Evolutionary conservation across 768 basidiomycete species (phyloP).

Genomic region (Calvatia gigantea): DNA sequence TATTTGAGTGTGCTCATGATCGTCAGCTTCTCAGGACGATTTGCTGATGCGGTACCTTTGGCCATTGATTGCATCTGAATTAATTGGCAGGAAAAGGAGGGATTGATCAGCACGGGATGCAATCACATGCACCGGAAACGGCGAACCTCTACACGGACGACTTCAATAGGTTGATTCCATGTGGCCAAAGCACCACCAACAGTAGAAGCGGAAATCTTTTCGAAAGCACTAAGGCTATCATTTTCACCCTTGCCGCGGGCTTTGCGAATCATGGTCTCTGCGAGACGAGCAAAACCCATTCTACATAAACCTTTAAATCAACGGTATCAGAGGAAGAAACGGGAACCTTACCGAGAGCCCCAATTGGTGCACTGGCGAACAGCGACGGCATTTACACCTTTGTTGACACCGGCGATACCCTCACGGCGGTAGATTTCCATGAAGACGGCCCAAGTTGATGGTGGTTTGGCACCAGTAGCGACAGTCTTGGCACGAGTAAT

Average conservation of each 20-base stretch:
- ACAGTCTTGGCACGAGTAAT: constrained; percentile 95
- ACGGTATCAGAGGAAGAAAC: not conserved
- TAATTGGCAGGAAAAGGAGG: constrained; percentile 2
- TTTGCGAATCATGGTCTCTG: constrained; percentile 76
- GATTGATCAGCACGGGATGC: not conserved
- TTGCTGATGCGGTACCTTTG: constrained; percentile 67
- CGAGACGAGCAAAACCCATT: constrained; percentile 95
- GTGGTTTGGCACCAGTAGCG: constrained; percentile 77
- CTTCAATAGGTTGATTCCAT: constrained; percentile 99
- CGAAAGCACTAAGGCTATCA: constrained; percentile 69
- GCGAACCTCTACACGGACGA: constrained; percentile 88
- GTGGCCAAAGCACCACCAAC: constrained; percentile 94
- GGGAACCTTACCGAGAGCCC: constrained; percentile 70
- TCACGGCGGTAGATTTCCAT: constrained; percentile 92
- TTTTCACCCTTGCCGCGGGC: constrained; percentile 74
- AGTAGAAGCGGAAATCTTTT: constrained; percentile 86
- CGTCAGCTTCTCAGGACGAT: constrained; percentile 89
- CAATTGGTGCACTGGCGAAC: constrained; percentile 92
- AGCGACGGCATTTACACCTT: constrained; percentile 95
- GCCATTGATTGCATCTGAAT: constrained; percentile 99
- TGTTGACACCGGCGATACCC: constrained; percentile 95
- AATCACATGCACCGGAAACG: not conserved
- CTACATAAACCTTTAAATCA: constrained; percentile 34
- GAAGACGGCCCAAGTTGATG: constrained; percentile 93
- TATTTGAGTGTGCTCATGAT: constrained; percentile 89